Evolutionary conservation across 2,329 filamentous ascomycete genomes (phyloP).

Genomic region (Coniochaeta sp.): DNA sequence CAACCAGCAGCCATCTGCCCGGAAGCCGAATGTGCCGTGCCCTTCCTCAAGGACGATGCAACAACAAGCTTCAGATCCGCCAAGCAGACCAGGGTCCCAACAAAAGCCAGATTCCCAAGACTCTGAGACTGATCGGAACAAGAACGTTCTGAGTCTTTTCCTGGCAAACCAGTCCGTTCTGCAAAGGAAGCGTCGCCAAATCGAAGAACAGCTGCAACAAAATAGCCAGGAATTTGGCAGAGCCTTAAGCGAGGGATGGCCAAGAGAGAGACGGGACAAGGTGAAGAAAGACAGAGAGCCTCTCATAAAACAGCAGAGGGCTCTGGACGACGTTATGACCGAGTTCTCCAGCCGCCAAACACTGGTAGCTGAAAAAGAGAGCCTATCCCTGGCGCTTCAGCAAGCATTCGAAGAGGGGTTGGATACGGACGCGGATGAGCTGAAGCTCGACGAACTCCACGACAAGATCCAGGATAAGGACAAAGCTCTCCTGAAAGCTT

Average conservation of each 20-base stretch:
- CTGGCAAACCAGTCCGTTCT: conserved; percentile 24
- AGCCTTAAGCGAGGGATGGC: conserved; percentile 38
- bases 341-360: conserved; percentile 35
- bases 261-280: conserved; percentile 35
- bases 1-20: background rate
- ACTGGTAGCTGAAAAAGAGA: conserved; percentile 36
- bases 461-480: conserved; percentile 37
- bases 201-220: conserved; percentile 35
- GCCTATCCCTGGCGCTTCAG: conserved; percentile 37
- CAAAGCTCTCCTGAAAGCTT: conserved; percentile 28
- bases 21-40: background rate
- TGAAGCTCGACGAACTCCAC: conserved; percentile 39
- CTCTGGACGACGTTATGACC: conserved; percentile 31
- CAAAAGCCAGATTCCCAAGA: conserved; percentile 11
- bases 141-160: conserved; percentile 27
- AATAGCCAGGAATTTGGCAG: conserved; percentile 41
- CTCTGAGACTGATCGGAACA: conserved; percentile 21
- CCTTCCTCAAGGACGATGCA: background rate
- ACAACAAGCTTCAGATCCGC: background rate
- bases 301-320: conserved; percentile 37
- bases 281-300: conserved; percentile 44
- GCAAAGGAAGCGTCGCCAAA: conserved; percentile 24
- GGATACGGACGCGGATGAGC: conserved; percentile 46
- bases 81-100: background rate
- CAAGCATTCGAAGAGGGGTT: conserved; percentile 43